A percentile compares a stretch with the other conserved stretches of the same genome.
Conservation (phyloP, 805 yeast species). For the Lipomyces starkeyi region DNA sequence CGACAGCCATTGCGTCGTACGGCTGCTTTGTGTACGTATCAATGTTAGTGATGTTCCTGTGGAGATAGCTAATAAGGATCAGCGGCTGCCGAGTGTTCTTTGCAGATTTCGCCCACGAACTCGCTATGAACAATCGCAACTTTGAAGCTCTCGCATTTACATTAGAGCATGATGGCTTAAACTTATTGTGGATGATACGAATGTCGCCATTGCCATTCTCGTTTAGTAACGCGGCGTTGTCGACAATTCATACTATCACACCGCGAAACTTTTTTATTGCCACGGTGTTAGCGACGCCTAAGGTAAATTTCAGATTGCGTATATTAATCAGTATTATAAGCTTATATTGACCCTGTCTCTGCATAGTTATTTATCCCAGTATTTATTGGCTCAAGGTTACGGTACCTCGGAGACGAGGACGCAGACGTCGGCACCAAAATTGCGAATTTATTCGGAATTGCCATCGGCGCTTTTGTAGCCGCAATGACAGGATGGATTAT, state of each 20-base stretch:
- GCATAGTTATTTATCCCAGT: slow-evolving; percentile 31
- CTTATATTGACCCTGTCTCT: neutral
- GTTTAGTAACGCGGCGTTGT: slow-evolving; percentile 87
- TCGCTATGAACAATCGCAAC: slow-evolving; percentile 66
- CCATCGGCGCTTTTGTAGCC: slow-evolving; percentile 25
- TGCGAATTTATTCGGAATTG: slow-evolving; percentile 29
- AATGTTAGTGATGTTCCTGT: neutral
- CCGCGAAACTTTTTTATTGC: slow-evolving; percentile 70
- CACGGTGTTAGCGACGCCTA: slow-evolving; percentile 79
- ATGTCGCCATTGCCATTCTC: slow-evolving; percentile 94
- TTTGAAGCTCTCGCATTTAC: slow-evolving; percentile 78
- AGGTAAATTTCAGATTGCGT: slow-evolving; percentile 14
- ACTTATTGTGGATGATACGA: slow-evolving; percentile 72
- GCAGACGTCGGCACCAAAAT: slow-evolving; percentile 24
- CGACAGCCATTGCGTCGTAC: slow-evolving; percentile 75
- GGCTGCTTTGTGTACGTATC: slow-evolving; percentile 60
- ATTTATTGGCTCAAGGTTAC: slow-evolving; percentile 37
- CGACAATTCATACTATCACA: slow-evolving; percentile 80
- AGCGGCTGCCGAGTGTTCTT: slow-evolving; percentile 64
- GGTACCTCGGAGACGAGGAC: slow-evolving; percentile 32
- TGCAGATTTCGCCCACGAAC: slow-evolving; percentile 59
- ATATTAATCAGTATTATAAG: no score
- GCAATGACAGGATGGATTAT: slow-evolving; percentile 34
- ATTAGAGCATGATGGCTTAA: slow-evolving; percentile 70
- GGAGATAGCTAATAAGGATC: neutral